Conservation (phyloP, 2,329 filamentous ascomycete species). For the Macrophomina pseudophaseolina region DNA sequence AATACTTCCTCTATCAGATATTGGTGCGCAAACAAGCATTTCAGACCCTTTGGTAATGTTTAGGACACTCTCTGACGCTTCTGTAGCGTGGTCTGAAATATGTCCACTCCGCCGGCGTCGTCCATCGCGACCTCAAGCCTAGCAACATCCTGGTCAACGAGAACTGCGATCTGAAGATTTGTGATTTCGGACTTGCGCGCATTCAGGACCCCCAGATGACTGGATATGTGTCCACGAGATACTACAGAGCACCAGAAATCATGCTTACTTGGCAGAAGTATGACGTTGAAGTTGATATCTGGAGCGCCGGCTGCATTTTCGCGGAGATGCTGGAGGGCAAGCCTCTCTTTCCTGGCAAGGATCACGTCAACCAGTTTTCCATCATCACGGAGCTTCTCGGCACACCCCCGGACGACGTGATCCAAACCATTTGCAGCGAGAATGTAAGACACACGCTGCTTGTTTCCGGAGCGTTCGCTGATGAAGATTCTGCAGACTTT, state of each 20-base stretch:
- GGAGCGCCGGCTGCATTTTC: conserved; percentile 98
- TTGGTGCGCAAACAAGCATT: conserved; percentile 67
- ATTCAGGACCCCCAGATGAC: conserved; percentile 99
- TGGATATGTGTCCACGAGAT: conserved; percentile 96
- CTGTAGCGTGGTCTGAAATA: conserved; percentile 93
- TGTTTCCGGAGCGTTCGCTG: conserved; percentile 30
- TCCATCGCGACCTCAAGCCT: conserved; percentile 96
- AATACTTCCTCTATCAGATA: conserved; percentile 99
- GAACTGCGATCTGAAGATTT: conserved; percentile 99
- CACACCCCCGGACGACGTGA: conserved; percentile 96
- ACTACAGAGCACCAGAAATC: conserved; percentile 98
- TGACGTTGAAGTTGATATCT: conserved; percentile 98
- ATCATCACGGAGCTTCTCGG: conserved; percentile 98
- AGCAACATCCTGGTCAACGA: conserved; percentile 99
- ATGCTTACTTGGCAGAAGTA: conserved; percentile 99
- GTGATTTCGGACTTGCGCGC: conserved; percentile 95
- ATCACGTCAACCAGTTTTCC: conserved; percentile 99
- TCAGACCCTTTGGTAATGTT: conserved; percentile 7
- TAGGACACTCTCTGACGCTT: conserved; percentile 32
- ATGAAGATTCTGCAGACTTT: conserved; percentile 68
- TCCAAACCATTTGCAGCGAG: conserved; percentile 97
- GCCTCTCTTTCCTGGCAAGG: conserved; percentile 96
- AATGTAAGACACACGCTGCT: conserved; percentile 66
- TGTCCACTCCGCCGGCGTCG: conserved; percentile 96
- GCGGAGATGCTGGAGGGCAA: conserved; percentile 99